Evolutionary conservation across 176 grass and related monocot species (phyloP).

Genomic region (Neostapfia colusana): DNA sequence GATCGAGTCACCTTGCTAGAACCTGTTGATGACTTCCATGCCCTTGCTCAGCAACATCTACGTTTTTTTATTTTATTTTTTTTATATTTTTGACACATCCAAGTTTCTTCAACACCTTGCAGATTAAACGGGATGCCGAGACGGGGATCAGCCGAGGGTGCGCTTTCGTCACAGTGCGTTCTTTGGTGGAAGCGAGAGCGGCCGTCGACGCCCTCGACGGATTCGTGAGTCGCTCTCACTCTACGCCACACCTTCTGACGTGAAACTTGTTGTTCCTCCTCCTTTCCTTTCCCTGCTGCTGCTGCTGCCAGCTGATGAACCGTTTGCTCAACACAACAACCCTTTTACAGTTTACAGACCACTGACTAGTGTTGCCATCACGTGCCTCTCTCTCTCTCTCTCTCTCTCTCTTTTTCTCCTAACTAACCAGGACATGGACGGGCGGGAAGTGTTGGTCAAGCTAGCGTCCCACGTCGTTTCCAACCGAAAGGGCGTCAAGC

Average conservation of each 20-base stretch:
- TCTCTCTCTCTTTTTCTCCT: no score
- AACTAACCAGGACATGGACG: constrained; percentile 68
- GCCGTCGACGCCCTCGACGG: constrained; percentile 64
- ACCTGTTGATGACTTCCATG: background rate
- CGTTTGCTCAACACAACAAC: background rate
- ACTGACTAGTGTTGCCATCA: background rate
- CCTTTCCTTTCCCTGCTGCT: background rate
- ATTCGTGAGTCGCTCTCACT: constrained; percentile 47
- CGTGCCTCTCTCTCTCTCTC: no score
- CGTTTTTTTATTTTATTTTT: no score
- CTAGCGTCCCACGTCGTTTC: constrained; percentile 54
- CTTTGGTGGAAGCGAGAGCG: constrained; percentile 57
- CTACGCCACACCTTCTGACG: background rate
- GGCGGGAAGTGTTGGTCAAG: constrained; percentile 73
- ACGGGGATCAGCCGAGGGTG: constrained; percentile 74
- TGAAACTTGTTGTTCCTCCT: background rate
- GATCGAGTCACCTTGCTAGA: no score
- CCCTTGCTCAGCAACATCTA: background rate
- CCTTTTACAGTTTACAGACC: background rate
- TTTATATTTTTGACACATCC: constrained; percentile 5
- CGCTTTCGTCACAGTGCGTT: constrained; percentile 67
- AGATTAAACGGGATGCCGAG: constrained; percentile 57
- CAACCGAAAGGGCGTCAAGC: constrained; percentile 43
- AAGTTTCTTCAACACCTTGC: background rate
- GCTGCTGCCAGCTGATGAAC: background rate